Percentiles rank a stretch among this genome's conserved stretches.
Conservation (phyloP, 257 asterid species). For the Cynanchum wilfordii region DNA sequence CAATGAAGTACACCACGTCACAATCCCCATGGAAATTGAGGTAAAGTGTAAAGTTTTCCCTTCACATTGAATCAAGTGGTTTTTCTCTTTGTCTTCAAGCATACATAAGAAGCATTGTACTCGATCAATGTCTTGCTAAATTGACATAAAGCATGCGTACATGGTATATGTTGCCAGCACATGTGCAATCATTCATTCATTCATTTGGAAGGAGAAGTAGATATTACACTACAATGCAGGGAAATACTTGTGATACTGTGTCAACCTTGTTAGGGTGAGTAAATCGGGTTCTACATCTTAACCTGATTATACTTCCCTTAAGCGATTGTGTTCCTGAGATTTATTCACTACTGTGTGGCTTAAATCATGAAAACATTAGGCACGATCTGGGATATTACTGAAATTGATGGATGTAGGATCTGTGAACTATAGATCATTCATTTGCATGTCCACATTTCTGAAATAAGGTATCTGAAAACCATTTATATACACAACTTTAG, state of each 20-base stretch:
- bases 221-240: neutral
- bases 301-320: neutral
- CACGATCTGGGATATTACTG: neutral
- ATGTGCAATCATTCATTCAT: neutral
- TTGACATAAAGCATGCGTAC: neutral
- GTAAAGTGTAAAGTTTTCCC: slow-evolving; percentile 27
- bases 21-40: slow-evolving; percentile 66
- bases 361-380: neutral
- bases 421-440: neutral
- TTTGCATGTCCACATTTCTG: neutral
- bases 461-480: too few species aligned
- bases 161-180: neutral
- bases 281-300: neutral
- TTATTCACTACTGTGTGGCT: too few species aligned
- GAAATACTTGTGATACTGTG: neutral
- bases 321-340: too few species aligned
- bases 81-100: neutral
- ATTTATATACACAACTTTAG: too few species aligned
- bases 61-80: neutral
- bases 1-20: slow-evolving; percentile 31
- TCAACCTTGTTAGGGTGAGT: neutral
- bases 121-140: neutral
- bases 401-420: neutral
- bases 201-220: neutral
- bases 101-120: neutral